Evolutionary conservation across 2,329 filamentous ascomycete species (phyloP), one percentile per base, ranked within the genome.

Genomic region (Emericellopsis cladophorae): DNA sequence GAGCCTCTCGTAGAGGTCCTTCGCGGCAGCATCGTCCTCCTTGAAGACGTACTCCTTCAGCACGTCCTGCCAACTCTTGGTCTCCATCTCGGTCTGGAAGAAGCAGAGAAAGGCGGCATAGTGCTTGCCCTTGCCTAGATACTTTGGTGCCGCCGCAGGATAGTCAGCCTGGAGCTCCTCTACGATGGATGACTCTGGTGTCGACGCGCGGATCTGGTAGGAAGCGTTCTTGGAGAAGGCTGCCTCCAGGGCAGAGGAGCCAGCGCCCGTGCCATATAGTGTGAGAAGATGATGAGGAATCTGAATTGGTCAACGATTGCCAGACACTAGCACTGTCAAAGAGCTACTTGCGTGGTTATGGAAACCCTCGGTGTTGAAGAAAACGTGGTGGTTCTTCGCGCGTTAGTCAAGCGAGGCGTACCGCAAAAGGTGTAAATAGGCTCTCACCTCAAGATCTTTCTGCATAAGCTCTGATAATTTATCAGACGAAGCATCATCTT

Each of bases 41-140:
- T 72, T 67, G 53, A 95, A 86, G 1, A 94, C 46, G 50, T 84
- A 81, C 51, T 83, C 72, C 14, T 68, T 61, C 23, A 94, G 42
- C 0, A 79, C 76, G 1, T 65, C 58, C 48, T 79, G 63, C 67
- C 79, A 84, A 0, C 61, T 59, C 2, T 76, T 74, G 23, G 56
- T 54, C 11, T 80, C 73, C 29, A 95, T 85, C 54, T 92, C 80
- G 2, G 61, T 55, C 52, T 85, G 74, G 61, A 87, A 95, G 64
- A 84, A 94, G 7, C 65, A 62, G 2, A 95, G 67, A 54, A 84
- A 94, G 51, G 87, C 78, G 8, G 76, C 62, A 54, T 93, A 95
- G 56, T 72, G 61, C 40, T 62, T 47, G 15, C 61, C 75, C 9
- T 79, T 71, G 10, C 82, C 84, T 1, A 92, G 62, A 46, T 74